Base-by-base conservation (phyloP, 441 rosid genomes). In the Populus hybrid region DNA sequence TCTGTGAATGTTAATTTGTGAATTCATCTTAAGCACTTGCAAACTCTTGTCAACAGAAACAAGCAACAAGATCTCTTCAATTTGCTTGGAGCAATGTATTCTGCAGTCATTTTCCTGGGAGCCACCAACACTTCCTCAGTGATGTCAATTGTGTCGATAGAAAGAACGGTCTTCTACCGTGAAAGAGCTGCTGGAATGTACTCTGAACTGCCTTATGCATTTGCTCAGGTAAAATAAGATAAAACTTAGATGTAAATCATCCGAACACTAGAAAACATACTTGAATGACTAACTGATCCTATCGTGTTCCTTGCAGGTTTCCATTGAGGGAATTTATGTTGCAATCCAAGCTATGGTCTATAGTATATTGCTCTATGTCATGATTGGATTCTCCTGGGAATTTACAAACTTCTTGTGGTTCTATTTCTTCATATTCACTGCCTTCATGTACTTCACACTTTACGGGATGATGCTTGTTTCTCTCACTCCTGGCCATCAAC, bases 141-240 rank as follows among this genome's bases (percentile, higher is more conserved):
- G 68, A 87, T 83, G 82, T 80, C 97, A 11, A 80, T 88, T 5
- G 89, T 95, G 30, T 80, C 94, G 53, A 82, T 89, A 9, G 99
- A 95, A 76, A 85, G 94, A 79, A 92, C 95, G 2, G 94, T 93
- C 28, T 93, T 93, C 84, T 95, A 93, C 86, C 90, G 97, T 0
- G 99, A 95, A 86, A 88, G 86, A 80, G 98, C 97, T 0, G 98
- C 97, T 0, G 95, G 99, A 79, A 92, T 93, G 98, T 90, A 89
- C 64, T 91, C 92, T 5, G 86, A 87, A 46, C 70, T 89, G 76
- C 89, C 96, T 42, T 91, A 87, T 65, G 94, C 94, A 70, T 77
- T 88, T 80, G 91, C 91, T 79, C 97, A 87, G 83, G 95, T 89
- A 70, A 82, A 68, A 28, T 6, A 71, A 36, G 23, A 23, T 28